Conservation (phyloP, 306 rosid species). For the Ochetophila trinervis region DNA sequence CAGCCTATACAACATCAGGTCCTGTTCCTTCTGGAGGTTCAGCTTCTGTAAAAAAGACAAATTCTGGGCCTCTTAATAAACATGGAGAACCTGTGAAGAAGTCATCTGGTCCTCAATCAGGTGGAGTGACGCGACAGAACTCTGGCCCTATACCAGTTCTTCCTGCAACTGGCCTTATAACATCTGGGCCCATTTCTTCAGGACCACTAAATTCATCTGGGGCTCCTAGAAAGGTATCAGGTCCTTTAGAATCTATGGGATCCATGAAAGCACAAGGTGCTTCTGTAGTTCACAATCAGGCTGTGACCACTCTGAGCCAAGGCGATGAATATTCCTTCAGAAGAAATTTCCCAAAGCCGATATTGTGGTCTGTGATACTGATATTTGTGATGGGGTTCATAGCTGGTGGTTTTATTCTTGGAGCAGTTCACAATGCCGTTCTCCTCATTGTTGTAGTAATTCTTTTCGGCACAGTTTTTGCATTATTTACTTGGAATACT, state of each 20-base stretch:
- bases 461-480: conserved; percentile 70
- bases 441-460: conserved; percentile 83
- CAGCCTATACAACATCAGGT: conserved; percentile 68
- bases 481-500: conserved; percentile 87
- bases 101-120: conserved; percentile 98
- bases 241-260: conserved; percentile 78
- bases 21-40: conserved; percentile 69
- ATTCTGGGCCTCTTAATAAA: conserved; percentile 92
- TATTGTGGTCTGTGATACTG: conserved; percentile 92
- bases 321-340: conserved; percentile 84
- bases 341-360: conserved; percentile 86
- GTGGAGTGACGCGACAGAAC: conserved; percentile 91
- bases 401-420: conserved; percentile 97
- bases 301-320: conserved; percentile 71
- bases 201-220: conserved; percentile 97
- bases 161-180: conserved; percentile 91
- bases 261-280: conserved; percentile 67
- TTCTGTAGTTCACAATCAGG: conserved; percentile 60
- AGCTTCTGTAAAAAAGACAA: conserved; percentile 76
- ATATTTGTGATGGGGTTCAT: conserved; percentile 95
- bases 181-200: conserved; percentile 91
- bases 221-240: conserved; percentile 96
- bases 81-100: conserved; percentile 96
- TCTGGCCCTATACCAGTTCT: conserved; percentile 95
- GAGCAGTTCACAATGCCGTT: conserved; percentile 90